Conservation (phyloP, 331 rosid genomes). For the Saraca asoca region DNA sequence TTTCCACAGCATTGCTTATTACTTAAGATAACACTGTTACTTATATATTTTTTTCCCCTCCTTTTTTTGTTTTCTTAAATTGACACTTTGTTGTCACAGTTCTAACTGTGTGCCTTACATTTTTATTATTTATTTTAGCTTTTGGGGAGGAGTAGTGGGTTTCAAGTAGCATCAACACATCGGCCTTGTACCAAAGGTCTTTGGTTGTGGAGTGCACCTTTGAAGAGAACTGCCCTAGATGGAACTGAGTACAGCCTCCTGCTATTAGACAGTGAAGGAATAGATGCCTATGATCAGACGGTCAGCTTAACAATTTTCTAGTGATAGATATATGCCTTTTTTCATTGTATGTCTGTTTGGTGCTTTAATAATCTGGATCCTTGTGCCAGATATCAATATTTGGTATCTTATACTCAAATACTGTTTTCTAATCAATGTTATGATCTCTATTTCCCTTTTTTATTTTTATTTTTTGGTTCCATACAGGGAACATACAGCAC, state of each 20-base stretch:
- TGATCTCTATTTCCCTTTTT: background rate
- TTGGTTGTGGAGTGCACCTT: constrained; percentile 91
- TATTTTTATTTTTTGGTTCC: constrained; percentile 5
- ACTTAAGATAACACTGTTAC: background rate
- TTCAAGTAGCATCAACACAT: constrained; percentile 89
- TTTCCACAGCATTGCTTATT: background rate
- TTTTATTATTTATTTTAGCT: constrained; percentile 49
- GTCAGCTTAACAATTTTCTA: constrained; percentile 46
- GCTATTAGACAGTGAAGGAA: constrained; percentile 88
- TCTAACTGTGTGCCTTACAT: constrained; percentile 7
- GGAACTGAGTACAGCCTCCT: constrained; percentile 84
- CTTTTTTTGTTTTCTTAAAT: background rate
- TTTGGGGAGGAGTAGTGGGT: constrained; percentile 88
- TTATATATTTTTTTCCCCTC: background rate
- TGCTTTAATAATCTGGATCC: background rate
- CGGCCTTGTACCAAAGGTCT: constrained; percentile 92
- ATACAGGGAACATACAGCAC: constrained; percentile 89
- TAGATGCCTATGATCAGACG: constrained; percentile 95
- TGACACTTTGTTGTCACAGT: background rate
- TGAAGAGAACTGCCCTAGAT: constrained; percentile 86
- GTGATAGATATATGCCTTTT: constrained; percentile 1
- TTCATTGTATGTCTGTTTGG: constrained; percentile 13
- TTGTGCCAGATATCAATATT: too few relatives aligned
- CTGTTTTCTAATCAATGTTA: background rate
- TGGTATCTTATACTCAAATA: too few relatives aligned